phyloP scores from a whole-genome alignment of 2,329 filamentous ascomycete species.

The Penicillium concentricum region DNA sequence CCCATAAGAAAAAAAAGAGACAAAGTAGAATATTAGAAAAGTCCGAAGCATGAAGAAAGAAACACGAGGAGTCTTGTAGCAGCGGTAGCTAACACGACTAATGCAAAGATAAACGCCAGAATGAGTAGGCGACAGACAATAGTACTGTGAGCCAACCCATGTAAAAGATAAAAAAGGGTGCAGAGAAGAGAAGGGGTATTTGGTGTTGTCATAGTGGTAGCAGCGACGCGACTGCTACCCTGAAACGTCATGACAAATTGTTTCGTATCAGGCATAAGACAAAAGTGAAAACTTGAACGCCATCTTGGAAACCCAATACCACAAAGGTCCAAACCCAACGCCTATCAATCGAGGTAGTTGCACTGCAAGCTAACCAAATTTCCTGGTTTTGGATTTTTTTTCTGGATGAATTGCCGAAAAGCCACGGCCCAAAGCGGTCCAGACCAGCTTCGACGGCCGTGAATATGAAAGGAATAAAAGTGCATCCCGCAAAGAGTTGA shows the following conservation, averaged over 20 bases:
- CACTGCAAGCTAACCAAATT: slow-evolving; percentile 10
- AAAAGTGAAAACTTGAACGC: slow-evolving; percentile 11
- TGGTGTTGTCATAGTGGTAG: slow-evolving; percentile 3
- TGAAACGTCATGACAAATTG: slow-evolving; percentile 7
- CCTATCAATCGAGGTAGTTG: slow-evolving; percentile 5
- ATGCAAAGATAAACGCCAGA: slow-evolving; percentile 11
- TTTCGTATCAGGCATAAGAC: slow-evolving; percentile 4
- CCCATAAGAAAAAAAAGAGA: neutral
- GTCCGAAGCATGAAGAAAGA: slow-evolving; percentile 1
- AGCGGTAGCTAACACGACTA: slow-evolving; percentile 1
- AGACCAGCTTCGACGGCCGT: slow-evolving; percentile 28
- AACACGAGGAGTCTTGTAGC: slow-evolving; percentile 1
- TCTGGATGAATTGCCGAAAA: slow-evolving; percentile 11
- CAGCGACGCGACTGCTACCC: neutral
- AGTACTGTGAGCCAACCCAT: neutral
- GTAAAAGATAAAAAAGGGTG: neutral
- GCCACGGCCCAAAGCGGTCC: slow-evolving; percentile 22
- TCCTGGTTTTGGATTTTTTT: slow-evolving; percentile 13
- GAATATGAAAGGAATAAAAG: slow-evolving; percentile 7
- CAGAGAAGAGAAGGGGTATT: slow-evolving; percentile 7
- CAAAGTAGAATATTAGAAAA: slow-evolving; percentile 12
- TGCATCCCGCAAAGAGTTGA: neutral
- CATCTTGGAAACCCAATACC: slow-evolving; percentile 10
- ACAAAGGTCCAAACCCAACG: slow-evolving; percentile 5
- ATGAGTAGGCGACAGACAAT: neutral